phyloP scores from a whole-genome alignment of 345 rosid genomes.

The Orychophragmus violaceus region DNA sequence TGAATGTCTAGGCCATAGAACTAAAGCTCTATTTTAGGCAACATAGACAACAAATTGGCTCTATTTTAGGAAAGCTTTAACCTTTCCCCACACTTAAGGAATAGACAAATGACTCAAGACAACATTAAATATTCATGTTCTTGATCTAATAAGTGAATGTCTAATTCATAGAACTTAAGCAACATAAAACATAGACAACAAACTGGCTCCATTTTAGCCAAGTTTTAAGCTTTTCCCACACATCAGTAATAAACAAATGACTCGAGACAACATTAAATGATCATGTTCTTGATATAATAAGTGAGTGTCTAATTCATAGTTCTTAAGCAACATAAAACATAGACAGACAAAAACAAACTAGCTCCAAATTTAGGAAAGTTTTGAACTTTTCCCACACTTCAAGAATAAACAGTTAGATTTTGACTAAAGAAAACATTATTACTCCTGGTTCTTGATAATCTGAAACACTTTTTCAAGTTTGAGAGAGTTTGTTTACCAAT shows the following conservation, averaged over 20 bases:
- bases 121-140: not conserved
- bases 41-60: not conserved
- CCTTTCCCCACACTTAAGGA: not conserved
- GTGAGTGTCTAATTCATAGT: not conserved
- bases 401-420: slow-evolving; percentile 1
- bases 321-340: not conserved
- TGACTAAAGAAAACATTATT: not conserved
- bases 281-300: not conserved
- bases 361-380: not conserved
- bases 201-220: not conserved
- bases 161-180: not conserved
- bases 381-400: not conserved
- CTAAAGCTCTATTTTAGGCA: too few relatives aligned
- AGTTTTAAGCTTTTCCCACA: not conserved
- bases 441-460: not conserved
- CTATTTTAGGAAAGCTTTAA: not conserved
- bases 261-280: not conserved
- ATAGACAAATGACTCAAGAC: not conserved
- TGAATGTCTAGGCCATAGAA: not conserved
- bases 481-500: slow-evolving; percentile 41
- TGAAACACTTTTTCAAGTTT: not conserved
- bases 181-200: not conserved
- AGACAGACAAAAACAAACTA: not conserved
- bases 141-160: too few relatives aligned
- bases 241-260: not conserved